These are phyloP conservation scores for Ogataea angusta DNA, from an alignment of 805 yeast genomes.

Conservation along the genomic window DNA sequence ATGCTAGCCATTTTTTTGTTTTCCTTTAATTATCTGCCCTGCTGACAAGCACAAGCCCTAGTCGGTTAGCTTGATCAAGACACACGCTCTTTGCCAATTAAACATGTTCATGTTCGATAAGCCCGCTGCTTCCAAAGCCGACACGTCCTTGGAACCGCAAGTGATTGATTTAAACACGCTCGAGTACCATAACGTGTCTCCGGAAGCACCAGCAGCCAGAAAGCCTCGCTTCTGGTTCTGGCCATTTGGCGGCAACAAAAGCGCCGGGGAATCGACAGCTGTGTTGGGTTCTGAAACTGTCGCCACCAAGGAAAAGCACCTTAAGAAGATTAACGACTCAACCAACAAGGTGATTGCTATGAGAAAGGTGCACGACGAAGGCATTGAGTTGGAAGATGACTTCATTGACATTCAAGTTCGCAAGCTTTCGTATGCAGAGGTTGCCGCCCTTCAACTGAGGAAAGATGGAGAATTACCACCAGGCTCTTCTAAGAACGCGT, in stretches of 20 bases:
- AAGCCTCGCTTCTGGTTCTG: slow-evolving; percentile 19
- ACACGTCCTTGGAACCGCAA: slow-evolving; percentile 8
- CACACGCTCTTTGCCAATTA: neutral
- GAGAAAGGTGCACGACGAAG: slow-evolving; percentile 25
- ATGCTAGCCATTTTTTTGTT: slow-evolving; percentile 5
- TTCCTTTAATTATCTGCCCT: slow-evolving; percentile 5
- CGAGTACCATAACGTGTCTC: slow-evolving; percentile 2
- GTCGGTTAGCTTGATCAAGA: slow-evolving; percentile 9
- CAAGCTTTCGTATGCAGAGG: slow-evolving; percentile 52
- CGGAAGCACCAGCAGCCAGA: slow-evolving; percentile 4
- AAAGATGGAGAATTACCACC: neutral
- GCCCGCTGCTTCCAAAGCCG: neutral
- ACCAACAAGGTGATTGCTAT: slow-evolving; percentile 32
- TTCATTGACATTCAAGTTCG: slow-evolving; percentile 46
- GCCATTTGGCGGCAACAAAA: slow-evolving; percentile 15
- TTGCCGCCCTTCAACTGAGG: slow-evolving; percentile 35
- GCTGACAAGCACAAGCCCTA: slow-evolving; percentile 8
- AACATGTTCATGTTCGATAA: slow-evolving; percentile 5
- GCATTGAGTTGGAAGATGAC: slow-evolving; percentile 23
- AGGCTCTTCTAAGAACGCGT: slow-evolving; percentile 1
- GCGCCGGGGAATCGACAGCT: neutral
- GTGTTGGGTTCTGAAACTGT: neutral
- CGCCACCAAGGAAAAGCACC: slow-evolving; percentile 6
- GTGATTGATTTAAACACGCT: slow-evolving; percentile 26
- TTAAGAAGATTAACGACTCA: slow-evolving; percentile 15